Evolutionary conservation across 2,329 filamentous ascomycete species (phyloP).

Genomic region (Macroventuria anomochaeta): DNA sequence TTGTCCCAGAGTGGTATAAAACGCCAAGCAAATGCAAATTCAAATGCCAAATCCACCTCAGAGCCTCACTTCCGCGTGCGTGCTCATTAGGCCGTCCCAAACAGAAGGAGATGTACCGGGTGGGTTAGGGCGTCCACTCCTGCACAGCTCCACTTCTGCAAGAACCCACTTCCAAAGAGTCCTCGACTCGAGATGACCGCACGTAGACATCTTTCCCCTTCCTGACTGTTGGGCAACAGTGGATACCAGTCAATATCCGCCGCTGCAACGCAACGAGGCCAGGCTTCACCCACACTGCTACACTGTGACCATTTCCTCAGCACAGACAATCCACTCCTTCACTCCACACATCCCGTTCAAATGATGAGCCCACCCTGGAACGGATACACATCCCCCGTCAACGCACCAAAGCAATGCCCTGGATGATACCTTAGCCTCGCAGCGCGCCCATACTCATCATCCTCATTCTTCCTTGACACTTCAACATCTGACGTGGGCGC

Average conservation of each 20-base stretch:
- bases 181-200: not conserved
- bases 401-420: conserved; percentile 8
- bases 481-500: not conserved
- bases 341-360: not conserved
- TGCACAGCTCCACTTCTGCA: not conserved
- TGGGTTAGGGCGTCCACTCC: not conserved
- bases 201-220: not conserved
- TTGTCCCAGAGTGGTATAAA: conserved; percentile 1
- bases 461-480: not conserved
- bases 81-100: not conserved
- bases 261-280: not conserved
- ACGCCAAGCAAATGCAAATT: not conserved
- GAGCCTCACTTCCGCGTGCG: not conserved
- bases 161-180: not conserved
- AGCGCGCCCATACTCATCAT: conserved; percentile 1
- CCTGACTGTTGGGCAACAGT: not conserved
- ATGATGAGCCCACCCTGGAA: not conserved
- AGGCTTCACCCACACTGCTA: too few relatives aligned
- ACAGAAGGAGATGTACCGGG: not conserved
- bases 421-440: not conserved
- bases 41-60: not conserved
- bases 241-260: not conserved
- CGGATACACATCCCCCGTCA: conserved; percentile 7
- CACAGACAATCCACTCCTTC: not conserved
- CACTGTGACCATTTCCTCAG: not conserved